These are phyloP conservation scores for Suillus hirtellus DNA, from an alignment of 768 basidiomycete genomes.

Conservation along the genomic window DNA sequence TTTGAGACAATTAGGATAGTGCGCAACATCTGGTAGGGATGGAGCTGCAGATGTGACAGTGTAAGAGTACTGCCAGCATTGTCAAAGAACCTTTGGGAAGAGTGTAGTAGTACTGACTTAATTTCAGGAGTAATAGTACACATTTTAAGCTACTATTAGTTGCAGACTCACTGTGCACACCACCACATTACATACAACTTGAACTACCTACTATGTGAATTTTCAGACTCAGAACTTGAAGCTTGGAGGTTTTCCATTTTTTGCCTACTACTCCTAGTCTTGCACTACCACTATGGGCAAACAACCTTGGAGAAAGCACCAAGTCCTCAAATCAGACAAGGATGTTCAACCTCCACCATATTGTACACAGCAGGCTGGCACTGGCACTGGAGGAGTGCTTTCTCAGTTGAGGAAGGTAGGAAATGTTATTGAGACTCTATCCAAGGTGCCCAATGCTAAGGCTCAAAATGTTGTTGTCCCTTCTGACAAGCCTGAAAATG, in stretches of 20 bases:
- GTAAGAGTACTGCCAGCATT: no score
- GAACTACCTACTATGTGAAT: no score
- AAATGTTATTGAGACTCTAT: neutral
- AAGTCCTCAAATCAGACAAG: neutral
- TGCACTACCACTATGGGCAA: neutral
- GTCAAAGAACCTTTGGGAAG: no score
- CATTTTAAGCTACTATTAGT: no score
- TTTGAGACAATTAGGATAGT: neutral
- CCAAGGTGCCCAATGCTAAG: neutral
- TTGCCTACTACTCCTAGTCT: neutral
- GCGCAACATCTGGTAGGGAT: no score
- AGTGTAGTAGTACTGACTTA: no score
- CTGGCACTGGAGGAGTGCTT: neutral
- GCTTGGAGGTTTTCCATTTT: neutral
- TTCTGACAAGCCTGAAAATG: neutral
- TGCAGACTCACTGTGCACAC: no score
- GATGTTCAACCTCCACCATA: neutral
- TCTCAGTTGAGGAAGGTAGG: neutral
- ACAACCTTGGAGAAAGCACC: neutral
- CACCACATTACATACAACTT: no score
- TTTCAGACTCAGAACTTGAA: neutral
- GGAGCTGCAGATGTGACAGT: no score
- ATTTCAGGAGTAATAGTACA: no score
- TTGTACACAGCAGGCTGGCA: neutral
- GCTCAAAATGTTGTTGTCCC: neutral